Evolutionary conservation across 75 land plant genomes (phyloP).

Genomic region (Ceratopteris richardii): DNA sequence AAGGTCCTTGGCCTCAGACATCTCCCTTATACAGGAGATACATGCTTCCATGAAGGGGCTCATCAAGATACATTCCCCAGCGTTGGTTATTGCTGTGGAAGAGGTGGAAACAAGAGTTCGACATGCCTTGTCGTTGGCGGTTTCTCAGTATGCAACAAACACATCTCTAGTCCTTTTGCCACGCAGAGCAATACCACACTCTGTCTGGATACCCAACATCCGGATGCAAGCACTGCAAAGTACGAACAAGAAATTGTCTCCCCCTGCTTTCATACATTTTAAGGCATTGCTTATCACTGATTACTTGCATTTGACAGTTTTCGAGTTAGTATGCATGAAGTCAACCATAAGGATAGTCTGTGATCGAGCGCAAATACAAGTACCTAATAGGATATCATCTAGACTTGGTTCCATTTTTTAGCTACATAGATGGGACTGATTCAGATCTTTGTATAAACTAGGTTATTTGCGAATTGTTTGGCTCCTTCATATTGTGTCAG

Average conservation of each 20-base stretch:
- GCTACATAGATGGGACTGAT: too few relatives aligned
- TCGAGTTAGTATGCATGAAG: too few relatives aligned
- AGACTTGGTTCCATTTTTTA: too few relatives aligned
- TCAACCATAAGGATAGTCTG: too few relatives aligned
- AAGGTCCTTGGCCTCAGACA: slow-evolving; percentile 46
- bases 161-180: slow-evolving; percentile 61
- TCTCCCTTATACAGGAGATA: slow-evolving; percentile 60
- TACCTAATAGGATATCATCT: too few relatives aligned
- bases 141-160: slow-evolving; percentile 25
- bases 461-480: too few relatives aligned
- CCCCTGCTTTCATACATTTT: too few relatives aligned
- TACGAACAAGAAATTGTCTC: too few relatives aligned
- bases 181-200: slow-evolving; percentile 51
- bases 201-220: slow-evolving; percentile 88
- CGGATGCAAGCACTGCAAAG: slow-evolving; percentile 58
- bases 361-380: too few relatives aligned
- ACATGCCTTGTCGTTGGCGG: slow-evolving; percentile 68
- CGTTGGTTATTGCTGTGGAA: slow-evolving; percentile 58
- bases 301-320: too few relatives aligned
- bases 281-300: not conserved
- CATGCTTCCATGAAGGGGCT: slow-evolving; percentile 80
- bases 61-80: slow-evolving; percentile 80
- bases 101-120: slow-evolving; percentile 53
- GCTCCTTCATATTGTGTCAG: too few relatives aligned
- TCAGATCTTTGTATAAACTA: too few relatives aligned